Percentiles rank a stretch among this genome's conserved stretches.
Conservation (phyloP, 345 rosid species). For the Conringia planisiliqua region DNA sequence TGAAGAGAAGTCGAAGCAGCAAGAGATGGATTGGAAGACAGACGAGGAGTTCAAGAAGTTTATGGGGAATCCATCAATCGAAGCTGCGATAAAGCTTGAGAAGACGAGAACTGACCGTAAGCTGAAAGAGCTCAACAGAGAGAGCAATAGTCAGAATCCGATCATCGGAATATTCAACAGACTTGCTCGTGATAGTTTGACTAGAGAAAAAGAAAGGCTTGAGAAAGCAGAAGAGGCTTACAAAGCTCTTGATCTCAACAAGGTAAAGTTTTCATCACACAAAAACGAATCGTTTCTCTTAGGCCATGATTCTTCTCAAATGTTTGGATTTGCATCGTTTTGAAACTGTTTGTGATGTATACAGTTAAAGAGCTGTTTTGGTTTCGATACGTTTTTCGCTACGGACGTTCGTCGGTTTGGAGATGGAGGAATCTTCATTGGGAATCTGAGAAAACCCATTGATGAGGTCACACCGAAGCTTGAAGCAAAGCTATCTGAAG, state of each 20-base stretch:
- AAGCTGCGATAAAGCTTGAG: constrained; percentile 94
- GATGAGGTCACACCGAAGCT: constrained; percentile 76
- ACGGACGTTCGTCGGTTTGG: constrained; percentile 92
- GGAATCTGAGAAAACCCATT: constrained; percentile 74
- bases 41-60: constrained; percentile 95
- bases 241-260: constrained; percentile 89
- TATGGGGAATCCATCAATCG: constrained; percentile 95
- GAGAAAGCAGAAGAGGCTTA: constrained; percentile 84
- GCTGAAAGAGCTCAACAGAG: constrained; percentile 75
- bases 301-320: neutral
- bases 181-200: constrained; percentile 56
- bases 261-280: constrained; percentile 39
- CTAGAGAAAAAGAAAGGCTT: constrained; percentile 71
- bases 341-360: constrained; percentile 19
- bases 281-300: neutral
- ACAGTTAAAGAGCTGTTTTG: constrained; percentile 85
- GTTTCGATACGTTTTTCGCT: constrained; percentile 84
- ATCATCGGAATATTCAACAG: constrained; percentile 52
- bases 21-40: constrained; percentile 86
- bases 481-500: constrained; percentile 82
- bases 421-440: constrained; percentile 91
- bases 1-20: constrained; percentile 50
- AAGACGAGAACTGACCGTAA: constrained; percentile 90
- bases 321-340: neutral
- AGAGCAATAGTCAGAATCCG: constrained; percentile 48